Evolutionary conservation across 257 asterid species (phyloP), one percentile per base, ranked within the genome.

Genomic region (Salvia hispanica): DNA sequence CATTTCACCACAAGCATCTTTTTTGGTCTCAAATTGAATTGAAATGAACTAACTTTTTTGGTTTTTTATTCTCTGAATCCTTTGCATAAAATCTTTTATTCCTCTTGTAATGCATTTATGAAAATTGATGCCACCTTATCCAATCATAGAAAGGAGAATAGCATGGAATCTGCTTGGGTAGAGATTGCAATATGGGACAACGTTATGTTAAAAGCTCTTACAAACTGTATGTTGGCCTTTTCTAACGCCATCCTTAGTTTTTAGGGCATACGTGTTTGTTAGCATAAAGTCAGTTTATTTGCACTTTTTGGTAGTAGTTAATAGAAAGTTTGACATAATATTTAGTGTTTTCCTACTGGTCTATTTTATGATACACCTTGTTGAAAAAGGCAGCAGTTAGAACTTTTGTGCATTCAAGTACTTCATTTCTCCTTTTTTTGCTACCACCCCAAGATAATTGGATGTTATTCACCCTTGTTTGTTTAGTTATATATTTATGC

Each of bases 51-150:
- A 36, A 15, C 44, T n/a, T 46, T 34, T 28, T 14, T 57, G 42
- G 39, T 43, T 51, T 36, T 58, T 13, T 37, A 34, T 34, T 72
- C 33, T 55, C 52, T 33, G 72, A 37, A 18, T 64, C 18, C 46
- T 52, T 12, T 11, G 43, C n/a, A 39, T n/a, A 16, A 37, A 37
- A 4, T 50, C 55, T 47, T 46, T 8, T 52, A 13, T 66, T 16
- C 13, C 39, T 66, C 63, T 6, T 54, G 18, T 28, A 43, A 34
- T 44, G 18, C 66, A 18, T 46, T 11, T 56, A 3, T 40, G 62
- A 51, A 45, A 43, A 16, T 33, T 47, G 46, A 43, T 71, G 50
- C 44, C 16, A 33, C 31, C 31, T 25, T 25, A 36, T 36, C 40
- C 18, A 18, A 52, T 9, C 48, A 6, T 28, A 52, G 64, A 28